Evolutionary conservation across 2,329 filamentous ascomycete genomes (phyloP), one percentile per base, ranked within the genome.

Genomic region (Bimuria novae-zelandiae): DNA sequence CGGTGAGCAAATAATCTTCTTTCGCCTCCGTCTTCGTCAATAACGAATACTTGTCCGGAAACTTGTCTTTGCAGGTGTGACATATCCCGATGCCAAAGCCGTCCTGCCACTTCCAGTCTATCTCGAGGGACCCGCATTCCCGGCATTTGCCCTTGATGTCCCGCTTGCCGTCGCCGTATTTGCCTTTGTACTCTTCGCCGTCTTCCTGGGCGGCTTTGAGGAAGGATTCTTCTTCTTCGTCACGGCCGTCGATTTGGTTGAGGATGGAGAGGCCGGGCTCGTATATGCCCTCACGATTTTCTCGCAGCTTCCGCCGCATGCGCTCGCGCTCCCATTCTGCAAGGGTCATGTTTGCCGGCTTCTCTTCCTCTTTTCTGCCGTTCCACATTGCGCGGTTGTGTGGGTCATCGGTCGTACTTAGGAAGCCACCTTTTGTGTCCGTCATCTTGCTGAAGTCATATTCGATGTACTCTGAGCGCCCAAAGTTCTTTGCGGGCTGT

Each of bases 401-500:
- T 1, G 94, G 94, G 73, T 99, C 94, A 69, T 99, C 94, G 57
- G 93, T 89, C 1, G 84, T 83, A n/a, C 88, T 89, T 60, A 99
- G 76, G 74, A 99, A 99, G 0, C 94, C 94, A 57, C 94, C 94
- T 70, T 97, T 97, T 0, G 93, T 97, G 73, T 99, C 94, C 6
- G 89, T 95, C 92, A 99, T 97, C 76, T 93, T 89, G 70, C 89
- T 93, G 76, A 99, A 94, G 74, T 99, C 94, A 77, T 97, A 97
- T 70, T 99, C 94, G 68, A 99, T 92, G 71, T 89, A 97, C 72
- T 72, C 70, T 7, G 66, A 69, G 42, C 94, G 93, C 55, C 89
- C 86, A 63, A 97, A 97, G 68, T 95, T 97, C 67, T 87, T 84
- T 33, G 90, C 90, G 0, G 93, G 88, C 50, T 86, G 86, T 44